Percentiles rank a stretch among this genome's conserved stretches.
Conservation (phyloP, 1,139 yeast species). For the Saccharomyces uvarum region DNA sequence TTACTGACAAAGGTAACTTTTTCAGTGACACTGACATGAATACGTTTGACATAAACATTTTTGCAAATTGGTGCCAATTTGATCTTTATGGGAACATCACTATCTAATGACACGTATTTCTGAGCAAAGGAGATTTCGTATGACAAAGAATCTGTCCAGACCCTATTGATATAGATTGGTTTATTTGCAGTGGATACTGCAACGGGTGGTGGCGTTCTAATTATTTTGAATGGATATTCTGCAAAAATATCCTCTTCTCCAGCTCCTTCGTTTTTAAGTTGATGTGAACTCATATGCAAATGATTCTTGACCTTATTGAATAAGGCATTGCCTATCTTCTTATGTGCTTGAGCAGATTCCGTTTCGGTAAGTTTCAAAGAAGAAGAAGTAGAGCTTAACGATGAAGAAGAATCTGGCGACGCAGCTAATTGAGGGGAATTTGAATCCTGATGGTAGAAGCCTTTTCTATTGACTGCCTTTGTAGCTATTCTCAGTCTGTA, state of each 20-base stretch:
- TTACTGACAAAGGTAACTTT: slow-evolving; percentile 62
- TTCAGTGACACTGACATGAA: slow-evolving; percentile 67
- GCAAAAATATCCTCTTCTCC: slow-evolving; percentile 12
- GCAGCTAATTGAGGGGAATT: not conserved
- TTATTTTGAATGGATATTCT: slow-evolving; percentile 32
- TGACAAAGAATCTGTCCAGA: slow-evolving; percentile 76
- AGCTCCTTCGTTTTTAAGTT: slow-evolving; percentile 5
- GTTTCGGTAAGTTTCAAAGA: slow-evolving; percentile 8
- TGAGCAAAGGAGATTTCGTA: slow-evolving; percentile 74
- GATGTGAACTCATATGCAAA: slow-evolving; percentile 12
- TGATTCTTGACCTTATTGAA: slow-evolving; percentile 22
- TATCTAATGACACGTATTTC: slow-evolving; percentile 67
- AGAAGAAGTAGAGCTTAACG: slow-evolving; percentile 3
- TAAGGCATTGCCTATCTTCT: slow-evolving; percentile 13
- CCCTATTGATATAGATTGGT: slow-evolving; percentile 74
- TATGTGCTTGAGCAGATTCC: slow-evolving; percentile 8
- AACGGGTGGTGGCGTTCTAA: slow-evolving; percentile 73
- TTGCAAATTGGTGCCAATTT: slow-evolving; percentile 69
- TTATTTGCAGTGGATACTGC: slow-evolving; percentile 70
- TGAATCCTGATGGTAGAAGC: not conserved
- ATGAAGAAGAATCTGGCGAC: slow-evolving; percentile 1
- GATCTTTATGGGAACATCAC: slow-evolving; percentile 53
- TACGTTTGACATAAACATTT: slow-evolving; percentile 60
- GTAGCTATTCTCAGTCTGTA: slow-evolving; percentile 25
- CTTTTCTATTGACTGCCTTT: slow-evolving; percentile 4